Conservation (phyloP, 176 grass and related monocot genomes). For the Rhynchospora breviuscula region DNA sequence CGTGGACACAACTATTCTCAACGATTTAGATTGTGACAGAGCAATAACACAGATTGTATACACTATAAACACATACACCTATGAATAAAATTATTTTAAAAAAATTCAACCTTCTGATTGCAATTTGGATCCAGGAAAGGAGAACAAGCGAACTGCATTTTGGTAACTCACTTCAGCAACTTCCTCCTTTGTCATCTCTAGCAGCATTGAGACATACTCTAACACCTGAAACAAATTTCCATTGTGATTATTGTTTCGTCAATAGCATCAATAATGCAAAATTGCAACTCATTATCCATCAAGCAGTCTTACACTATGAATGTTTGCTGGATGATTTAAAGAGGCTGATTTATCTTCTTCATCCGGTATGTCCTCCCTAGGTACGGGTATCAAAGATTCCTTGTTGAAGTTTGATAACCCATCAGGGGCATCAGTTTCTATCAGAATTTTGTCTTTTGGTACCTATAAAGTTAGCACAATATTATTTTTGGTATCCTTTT, state of each 20-base stretch:
- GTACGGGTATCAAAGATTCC: slow-evolving; percentile 39
- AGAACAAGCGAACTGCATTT: slow-evolving; percentile 69
- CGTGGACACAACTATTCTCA: background rate
- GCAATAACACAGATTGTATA: background rate
- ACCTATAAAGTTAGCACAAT: slow-evolving; percentile 38
- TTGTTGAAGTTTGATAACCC: slow-evolving; percentile 55
- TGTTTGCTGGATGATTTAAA: slow-evolving; percentile 81
- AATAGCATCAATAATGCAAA: background rate
- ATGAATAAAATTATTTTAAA: background rate
- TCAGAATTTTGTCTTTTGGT: slow-evolving; percentile 75
- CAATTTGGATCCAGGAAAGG: slow-evolving; percentile 84
- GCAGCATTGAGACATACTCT: slow-evolving; percentile 55
- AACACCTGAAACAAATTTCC: slow-evolving; percentile 41
- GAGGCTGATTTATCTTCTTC: slow-evolving; percentile 32
- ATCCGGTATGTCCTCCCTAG: slow-evolving; percentile 16
- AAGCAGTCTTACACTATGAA: slow-evolving; percentile 55
- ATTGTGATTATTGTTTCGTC: background rate
- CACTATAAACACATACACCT: slow-evolving; percentile 4
- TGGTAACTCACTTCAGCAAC: slow-evolving; percentile 65
- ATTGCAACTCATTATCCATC: slow-evolving; percentile 16
- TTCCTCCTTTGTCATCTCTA: slow-evolving; percentile 64
- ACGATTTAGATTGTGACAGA: background rate
- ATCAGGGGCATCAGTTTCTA: slow-evolving; percentile 79
- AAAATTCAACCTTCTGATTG: slow-evolving; percentile 23
- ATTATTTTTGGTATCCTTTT: background rate